phyloP scores from a whole-genome alignment of 441 rosid species.

The Brassica balearica region DNA sequence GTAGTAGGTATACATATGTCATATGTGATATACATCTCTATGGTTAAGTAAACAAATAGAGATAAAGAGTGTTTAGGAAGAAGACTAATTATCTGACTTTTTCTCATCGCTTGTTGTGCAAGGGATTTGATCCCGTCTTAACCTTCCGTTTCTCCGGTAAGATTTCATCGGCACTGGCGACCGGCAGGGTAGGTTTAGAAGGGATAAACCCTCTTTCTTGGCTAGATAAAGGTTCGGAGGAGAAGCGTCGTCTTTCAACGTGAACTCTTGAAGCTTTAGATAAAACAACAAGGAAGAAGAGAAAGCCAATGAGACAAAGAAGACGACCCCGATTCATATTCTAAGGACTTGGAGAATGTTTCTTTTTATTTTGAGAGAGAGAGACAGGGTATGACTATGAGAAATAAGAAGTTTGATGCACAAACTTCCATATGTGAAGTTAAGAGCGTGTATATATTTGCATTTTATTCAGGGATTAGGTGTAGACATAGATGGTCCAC shows the following conservation, averaged over 20 bases:
- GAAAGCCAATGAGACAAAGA: conserved; percentile 23
- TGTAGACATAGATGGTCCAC: conserved; percentile 47
- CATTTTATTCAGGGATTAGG: conserved; percentile 47
- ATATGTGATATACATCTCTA: conserved; percentile 12
- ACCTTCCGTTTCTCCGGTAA: conserved; percentile 38
- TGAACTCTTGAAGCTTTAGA: conserved; percentile 28
- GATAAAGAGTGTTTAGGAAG: neutral
- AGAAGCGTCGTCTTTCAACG: conserved; percentile 11
- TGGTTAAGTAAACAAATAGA: conserved; percentile 14
- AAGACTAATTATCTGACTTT: conserved; percentile 11
- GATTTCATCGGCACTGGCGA: conserved; percentile 22
- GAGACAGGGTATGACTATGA: conserved; percentile 33
- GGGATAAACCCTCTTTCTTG: conserved; percentile 26
- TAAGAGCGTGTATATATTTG: conserved; percentile 36
- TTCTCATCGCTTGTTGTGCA: conserved; percentile 35
- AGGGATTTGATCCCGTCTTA: conserved; percentile 37
- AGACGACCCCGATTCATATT: conserved; percentile 32
- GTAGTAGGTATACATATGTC: conserved; percentile 1
- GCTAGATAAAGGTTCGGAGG: neutral
- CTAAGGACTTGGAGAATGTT: conserved; percentile 26
- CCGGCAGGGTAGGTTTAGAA: conserved; percentile 8
- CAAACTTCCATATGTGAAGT: conserved; percentile 41
- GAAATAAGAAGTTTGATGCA: conserved; percentile 36
- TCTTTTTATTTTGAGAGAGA: conserved; percentile 6
- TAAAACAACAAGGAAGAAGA: conserved; percentile 21